Evolutionary conservation across 306 rosid genomes (phyloP).

Genomic region (Trifolium pratense): DNA sequence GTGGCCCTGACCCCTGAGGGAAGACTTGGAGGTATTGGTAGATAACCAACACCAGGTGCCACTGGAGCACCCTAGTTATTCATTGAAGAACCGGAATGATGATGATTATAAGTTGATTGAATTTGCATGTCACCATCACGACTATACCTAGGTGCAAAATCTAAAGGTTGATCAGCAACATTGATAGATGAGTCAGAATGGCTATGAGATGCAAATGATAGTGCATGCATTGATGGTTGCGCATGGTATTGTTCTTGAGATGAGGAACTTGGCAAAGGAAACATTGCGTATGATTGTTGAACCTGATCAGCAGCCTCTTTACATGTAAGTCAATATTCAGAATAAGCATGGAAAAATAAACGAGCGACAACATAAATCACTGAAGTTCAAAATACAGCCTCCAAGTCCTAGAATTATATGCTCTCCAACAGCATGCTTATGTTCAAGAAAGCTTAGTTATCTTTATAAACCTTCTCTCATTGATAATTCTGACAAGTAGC

Average conservation of each 20-base stretch:
- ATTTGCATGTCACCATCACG: slow-evolving; percentile 58
- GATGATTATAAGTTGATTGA: slow-evolving; percentile 67
- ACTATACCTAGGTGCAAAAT: slow-evolving; percentile 80
- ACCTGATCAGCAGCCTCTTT: slow-evolving; percentile 59
- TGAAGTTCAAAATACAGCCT: slow-evolving; percentile 31
- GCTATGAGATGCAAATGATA: slow-evolving; percentile 51
- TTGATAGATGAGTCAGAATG: slow-evolving; percentile 60
- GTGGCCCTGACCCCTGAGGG: slow-evolving; percentile 81
- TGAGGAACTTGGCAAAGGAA: slow-evolving; percentile 55
- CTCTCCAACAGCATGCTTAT: slow-evolving; percentile 22
- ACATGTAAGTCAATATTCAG: slow-evolving; percentile 68
- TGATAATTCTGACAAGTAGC: slow-evolving; percentile 21
- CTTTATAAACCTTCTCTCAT: slow-evolving; percentile 14
- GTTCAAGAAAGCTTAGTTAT: slow-evolving; percentile 21
- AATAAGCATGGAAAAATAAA: slow-evolving; percentile 36
- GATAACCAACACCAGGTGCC: slow-evolving; percentile 69
- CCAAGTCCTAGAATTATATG: slow-evolving; percentile 17
- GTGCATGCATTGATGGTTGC: slow-evolving; percentile 58
- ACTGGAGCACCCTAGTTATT: slow-evolving; percentile 69
- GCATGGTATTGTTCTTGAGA: slow-evolving; percentile 64
- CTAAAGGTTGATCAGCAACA: slow-evolving; percentile 93
- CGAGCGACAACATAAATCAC: background rate
- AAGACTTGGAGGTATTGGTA: slow-evolving; percentile 62
- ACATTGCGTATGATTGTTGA: slow-evolving; percentile 59
- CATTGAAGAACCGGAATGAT: slow-evolving; percentile 65